Conservation (phyloP, 2,329 filamentous ascomycete genomes). For the Calonectria hongkongensis region DNA sequence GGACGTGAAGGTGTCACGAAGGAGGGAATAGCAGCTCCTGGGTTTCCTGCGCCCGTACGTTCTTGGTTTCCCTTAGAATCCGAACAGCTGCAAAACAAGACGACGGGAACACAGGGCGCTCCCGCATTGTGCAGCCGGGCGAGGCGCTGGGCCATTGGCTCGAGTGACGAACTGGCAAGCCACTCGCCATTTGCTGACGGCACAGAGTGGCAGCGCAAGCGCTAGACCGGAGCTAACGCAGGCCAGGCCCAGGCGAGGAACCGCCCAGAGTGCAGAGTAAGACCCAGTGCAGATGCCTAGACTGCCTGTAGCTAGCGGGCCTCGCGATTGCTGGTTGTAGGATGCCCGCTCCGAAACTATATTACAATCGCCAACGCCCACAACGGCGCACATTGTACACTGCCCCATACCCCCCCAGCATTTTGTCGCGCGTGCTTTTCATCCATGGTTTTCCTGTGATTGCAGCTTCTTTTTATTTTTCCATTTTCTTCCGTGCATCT, state of each 20-base stretch:
- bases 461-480: not conserved
- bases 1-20: no score
- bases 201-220: conserved; percentile 14
- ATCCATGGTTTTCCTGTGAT: not conserved
- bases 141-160: conserved; percentile 1
- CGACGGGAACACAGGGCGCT: conserved; percentile 3
- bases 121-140: conserved; percentile 1
- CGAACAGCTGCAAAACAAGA: conserved; percentile 17
- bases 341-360: conserved; percentile 17
- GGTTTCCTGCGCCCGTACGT: no score
- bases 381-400: conserved; percentile 13
- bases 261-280: not conserved
- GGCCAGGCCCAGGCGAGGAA: not conserved
- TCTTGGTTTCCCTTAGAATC: not conserved
- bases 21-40: not conserved
- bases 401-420: not conserved
- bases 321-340: not conserved
- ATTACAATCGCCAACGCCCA: conserved; percentile 18
- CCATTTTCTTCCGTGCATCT: not conserved
- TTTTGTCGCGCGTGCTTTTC: not conserved
- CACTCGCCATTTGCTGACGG: conserved; percentile 15
- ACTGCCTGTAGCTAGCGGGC: not conserved
- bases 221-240: conserved; percentile 1
- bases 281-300: not conserved
- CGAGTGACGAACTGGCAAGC: not conserved